Conservation (phyloP, 352 stramenopile species). For the Globisporangium parvum region DNA sequence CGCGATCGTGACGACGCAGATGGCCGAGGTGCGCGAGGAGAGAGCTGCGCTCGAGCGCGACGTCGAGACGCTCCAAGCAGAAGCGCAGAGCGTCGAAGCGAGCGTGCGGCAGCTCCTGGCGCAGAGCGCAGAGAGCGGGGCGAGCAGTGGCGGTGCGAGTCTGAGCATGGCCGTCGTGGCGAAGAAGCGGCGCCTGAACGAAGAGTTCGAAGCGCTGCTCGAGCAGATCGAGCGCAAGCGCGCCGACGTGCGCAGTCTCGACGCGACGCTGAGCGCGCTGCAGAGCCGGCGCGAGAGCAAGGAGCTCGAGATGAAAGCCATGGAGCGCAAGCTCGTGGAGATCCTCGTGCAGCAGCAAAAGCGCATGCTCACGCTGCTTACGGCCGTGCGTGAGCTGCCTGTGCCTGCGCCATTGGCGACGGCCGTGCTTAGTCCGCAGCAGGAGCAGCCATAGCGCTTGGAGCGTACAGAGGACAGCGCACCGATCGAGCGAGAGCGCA, state of each 20-base stretch:
- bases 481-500: neutral
- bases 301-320: conserved; percentile 64
- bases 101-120: conserved; percentile 60
- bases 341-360: conserved; percentile 85
- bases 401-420: conserved; percentile 4
- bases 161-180: conserved; percentile 61
- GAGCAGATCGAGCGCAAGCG: conserved; percentile 74
- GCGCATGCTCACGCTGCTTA: conserved; percentile 53
- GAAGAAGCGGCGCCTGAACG: conserved; percentile 76
- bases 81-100: conserved; percentile 50
- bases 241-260: conserved; percentile 41
- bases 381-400: conserved; percentile 30
- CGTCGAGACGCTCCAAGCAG: conserved; percentile 45
- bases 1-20: conserved; percentile 60
- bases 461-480: neutral
- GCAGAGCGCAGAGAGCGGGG: conserved; percentile 12
- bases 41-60: conserved; percentile 48
- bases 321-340: conserved; percentile 79
- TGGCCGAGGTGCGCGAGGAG: conserved; percentile 69
- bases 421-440: neutral
- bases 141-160: conserved; percentile 2
- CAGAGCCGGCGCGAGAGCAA: conserved; percentile 55
- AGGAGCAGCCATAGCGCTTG: neutral
- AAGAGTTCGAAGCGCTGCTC: conserved; percentile 73
- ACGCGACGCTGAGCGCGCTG: conserved; percentile 56